Conservation (phyloP, 2,329 filamentous ascomycete species). For the Colletotrichum filicis region DNA sequence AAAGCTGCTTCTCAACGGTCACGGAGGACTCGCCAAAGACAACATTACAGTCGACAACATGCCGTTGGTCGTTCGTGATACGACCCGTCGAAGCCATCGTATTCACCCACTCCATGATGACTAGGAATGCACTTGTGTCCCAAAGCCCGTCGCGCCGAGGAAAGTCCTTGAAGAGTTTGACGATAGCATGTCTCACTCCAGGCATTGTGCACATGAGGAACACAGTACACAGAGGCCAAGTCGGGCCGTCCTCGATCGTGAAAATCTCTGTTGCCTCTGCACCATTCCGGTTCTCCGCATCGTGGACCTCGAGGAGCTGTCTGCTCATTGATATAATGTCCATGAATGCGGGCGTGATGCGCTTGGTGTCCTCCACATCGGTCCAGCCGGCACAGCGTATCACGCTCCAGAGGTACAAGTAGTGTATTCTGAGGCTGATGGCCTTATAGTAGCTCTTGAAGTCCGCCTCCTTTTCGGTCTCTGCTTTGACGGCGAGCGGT, state of each 20-base stretch:
- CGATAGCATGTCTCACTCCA: slow-evolving; percentile 50
- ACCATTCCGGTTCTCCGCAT: not conserved
- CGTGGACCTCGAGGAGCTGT: not conserved
- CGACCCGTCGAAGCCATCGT: not conserved
- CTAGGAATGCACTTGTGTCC: slow-evolving; percentile 53
- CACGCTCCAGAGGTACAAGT: slow-evolving; percentile 16
- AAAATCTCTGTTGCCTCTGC: not conserved
- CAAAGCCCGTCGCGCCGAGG: slow-evolving; percentile 56
- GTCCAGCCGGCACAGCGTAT: slow-evolving; percentile 16
- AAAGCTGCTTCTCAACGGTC: not conserved
- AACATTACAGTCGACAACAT: not conserved
- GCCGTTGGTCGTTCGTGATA: not conserved
- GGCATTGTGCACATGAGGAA: slow-evolving; percentile 52
- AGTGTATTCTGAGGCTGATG: slow-evolving; percentile 9
- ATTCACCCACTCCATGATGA: not conserved
- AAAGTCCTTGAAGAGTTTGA: slow-evolving; percentile 51
- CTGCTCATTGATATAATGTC: slow-evolving; percentile 8
- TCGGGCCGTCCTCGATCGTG: slow-evolving; percentile 14
- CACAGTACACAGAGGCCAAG: slow-evolving; percentile 53
- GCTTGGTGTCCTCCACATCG: not conserved
- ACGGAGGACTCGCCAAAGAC: not conserved
- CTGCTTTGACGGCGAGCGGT: not conserved
- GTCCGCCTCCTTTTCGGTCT: not conserved
- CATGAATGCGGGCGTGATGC: not conserved
- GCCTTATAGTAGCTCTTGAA: not conserved